A percentile compares a stretch with the other conserved stretches of the same genome.
phyloP scores from a whole-genome alignment of 2,329 filamentous ascomycete genomes.

The Metarhizium rileyi region DNA sequence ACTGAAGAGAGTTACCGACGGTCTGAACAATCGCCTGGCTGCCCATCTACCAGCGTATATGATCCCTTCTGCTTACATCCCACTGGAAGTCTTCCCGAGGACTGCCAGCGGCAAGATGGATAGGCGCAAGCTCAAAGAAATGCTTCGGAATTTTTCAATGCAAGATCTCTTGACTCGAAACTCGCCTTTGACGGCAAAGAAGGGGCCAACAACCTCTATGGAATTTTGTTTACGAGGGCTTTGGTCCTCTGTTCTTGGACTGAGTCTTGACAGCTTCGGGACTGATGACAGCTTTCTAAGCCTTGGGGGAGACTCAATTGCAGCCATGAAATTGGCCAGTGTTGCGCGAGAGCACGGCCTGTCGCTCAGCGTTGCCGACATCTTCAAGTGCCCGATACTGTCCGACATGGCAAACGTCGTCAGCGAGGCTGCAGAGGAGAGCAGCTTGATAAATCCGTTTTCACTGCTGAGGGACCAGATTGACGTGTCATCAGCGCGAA shows the following conservation, averaged over 20 bases:
- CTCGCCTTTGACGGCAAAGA: neutral
- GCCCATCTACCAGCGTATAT: conserved; percentile 1
- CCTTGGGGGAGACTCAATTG: conserved; percentile 35
- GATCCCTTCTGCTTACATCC: conserved; percentile 2
- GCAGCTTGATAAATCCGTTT: neutral
- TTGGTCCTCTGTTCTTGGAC: conserved; percentile 9
- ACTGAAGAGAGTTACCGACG: neutral
- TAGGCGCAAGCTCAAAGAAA: neutral
- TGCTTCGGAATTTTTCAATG: neutral
- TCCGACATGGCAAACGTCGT: neutral
- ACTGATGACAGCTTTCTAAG: conserved; percentile 36
- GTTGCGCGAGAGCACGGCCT: conserved; percentile 25
- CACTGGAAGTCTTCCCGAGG: neutral
- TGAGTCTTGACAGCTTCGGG: conserved; percentile 17
- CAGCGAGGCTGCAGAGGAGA: neutral
- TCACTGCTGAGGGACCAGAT: neutral
- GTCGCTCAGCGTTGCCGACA: conserved; percentile 29
- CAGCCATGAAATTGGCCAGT: conserved; percentile 31
- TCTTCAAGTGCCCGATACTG: conserved; percentile 22
- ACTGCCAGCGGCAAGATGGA: conserved; percentile 2
- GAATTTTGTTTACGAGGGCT: neutral
- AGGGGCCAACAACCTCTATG: neutral
- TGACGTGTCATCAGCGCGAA: neutral
- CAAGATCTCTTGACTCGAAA: neutral
- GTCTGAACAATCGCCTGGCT: neutral